Conservation (phyloP, 2,329 filamentous ascomycete genomes). For the Xylariaceae sp. region DNA sequence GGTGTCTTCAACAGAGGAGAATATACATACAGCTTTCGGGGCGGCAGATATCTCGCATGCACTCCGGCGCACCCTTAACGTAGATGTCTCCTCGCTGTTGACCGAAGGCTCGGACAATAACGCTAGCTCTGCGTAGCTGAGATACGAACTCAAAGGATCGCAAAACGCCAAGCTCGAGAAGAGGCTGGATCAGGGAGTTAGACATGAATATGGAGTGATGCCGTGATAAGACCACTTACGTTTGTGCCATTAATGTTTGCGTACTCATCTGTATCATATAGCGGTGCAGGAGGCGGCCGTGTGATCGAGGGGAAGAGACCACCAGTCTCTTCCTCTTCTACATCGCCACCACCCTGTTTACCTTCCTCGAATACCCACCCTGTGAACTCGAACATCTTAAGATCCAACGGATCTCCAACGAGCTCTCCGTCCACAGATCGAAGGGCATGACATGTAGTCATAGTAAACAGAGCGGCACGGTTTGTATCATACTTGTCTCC, state of each 20-base stretch:
- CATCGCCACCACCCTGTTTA: conserved; percentile 57
- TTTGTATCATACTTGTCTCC: conserved; percentile 34
- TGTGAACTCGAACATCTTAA: conserved; percentile 99
- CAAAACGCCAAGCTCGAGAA: conserved; percentile 82
- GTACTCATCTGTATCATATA: conserved; percentile 41
- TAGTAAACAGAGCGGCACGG: conserved; percentile 74
- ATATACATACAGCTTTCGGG: conserved; percentile 66
- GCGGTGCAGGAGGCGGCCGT: conserved; percentile 62
- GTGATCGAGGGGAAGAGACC: conserved; percentile 84
- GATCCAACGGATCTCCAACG: conserved; percentile 85
- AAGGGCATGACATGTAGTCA: conserved; percentile 95
- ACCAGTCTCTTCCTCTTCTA: conserved; percentile 67
- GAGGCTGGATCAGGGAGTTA: conserved; percentile 34
- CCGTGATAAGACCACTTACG: conserved; percentile 19
- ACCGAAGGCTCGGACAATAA: conserved; percentile 84
- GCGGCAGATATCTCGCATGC: conserved; percentile 88
- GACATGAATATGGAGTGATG: conserved; percentile 3
- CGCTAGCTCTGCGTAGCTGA: conserved; percentile 84
- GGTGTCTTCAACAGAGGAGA: background rate
- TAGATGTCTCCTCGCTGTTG: conserved; percentile 80
- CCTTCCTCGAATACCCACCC: conserved; percentile 90
- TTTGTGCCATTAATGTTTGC: conserved; percentile 27
- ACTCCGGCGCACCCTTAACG: conserved; percentile 94
- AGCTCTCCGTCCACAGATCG: conserved; percentile 82
- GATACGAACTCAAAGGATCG: conserved; percentile 94